Evolutionary conservation across 345 rosid species (phyloP).

Genomic region (Citrus trifoliata): DNA sequence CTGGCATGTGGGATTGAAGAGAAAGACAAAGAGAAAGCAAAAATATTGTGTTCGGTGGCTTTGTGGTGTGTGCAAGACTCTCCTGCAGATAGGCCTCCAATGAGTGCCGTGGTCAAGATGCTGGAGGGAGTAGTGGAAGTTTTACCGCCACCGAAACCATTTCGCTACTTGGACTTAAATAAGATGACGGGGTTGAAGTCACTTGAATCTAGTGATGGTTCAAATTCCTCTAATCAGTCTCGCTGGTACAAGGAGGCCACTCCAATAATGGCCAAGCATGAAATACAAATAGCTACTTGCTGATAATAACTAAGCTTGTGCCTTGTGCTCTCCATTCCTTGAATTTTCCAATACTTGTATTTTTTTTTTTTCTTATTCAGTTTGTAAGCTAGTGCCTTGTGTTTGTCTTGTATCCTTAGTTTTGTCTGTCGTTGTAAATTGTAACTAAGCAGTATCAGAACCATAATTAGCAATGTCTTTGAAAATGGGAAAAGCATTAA

Average conservation of each 20-base stretch:
- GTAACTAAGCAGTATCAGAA: background rate
- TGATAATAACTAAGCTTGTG: background rate
- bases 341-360: background rate
- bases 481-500: background rate
- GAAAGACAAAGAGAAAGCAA: conserved; percentile 18
- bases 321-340: background rate
- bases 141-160: conserved; percentile 21
- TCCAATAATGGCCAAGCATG: conserved; percentile 14
- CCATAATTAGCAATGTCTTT: background rate
- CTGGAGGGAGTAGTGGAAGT: conserved; percentile 28
- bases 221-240: background rate
- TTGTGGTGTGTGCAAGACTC: conserved; percentile 24
- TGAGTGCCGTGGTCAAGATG: conserved; percentile 32
- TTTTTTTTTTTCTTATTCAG: too few relatives aligned
- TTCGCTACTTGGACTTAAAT: conserved; percentile 15
- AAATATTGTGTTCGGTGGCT: conserved; percentile 12
- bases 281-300: background rate
- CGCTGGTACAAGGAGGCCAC: conserved; percentile 19
- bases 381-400: background rate
- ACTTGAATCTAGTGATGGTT: background rate
- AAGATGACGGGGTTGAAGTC: background rate
- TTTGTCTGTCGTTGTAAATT: background rate
- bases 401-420: background rate
- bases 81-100: conserved; percentile 21
- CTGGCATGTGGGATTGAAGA: conserved; percentile 16